phyloP scores from a whole-genome alignment of 257 asterid species.

The Nicotiana paniculata region DNA sequence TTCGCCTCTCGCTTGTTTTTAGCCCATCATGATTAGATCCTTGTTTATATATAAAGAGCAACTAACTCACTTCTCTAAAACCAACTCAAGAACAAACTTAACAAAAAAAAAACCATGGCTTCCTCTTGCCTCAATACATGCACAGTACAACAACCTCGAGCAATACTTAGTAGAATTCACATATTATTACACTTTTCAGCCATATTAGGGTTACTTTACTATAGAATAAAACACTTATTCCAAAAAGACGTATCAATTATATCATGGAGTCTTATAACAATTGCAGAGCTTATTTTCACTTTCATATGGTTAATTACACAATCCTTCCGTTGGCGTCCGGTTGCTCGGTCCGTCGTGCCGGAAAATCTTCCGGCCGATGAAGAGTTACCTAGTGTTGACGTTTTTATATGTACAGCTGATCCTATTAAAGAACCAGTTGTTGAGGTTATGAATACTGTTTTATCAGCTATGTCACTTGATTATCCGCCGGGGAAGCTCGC shows the following conservation, averaged over 20 bases:
- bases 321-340: constrained; percentile 78
- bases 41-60: neutral
- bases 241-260: constrained; percentile 30
- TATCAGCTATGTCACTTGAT: constrained; percentile 75
- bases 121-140: constrained; percentile 39
- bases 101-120: neutral
- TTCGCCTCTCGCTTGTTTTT: neutral
- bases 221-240: constrained; percentile 43
- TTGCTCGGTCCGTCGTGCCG: constrained; percentile 44
- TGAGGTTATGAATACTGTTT: constrained; percentile 77
- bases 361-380: constrained; percentile 50
- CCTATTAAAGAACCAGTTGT: constrained; percentile 71
- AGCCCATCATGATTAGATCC: neutral
- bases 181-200: constrained; percentile 47
- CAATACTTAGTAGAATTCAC: constrained; percentile 51
- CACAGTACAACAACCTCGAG: constrained; percentile 59
- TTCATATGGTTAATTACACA: constrained; percentile 49
- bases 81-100: neutral
- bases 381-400: constrained; percentile 52
- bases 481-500: constrained; percentile 67
- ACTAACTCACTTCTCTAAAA: neutral
- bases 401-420: constrained; percentile 64
- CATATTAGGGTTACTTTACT: constrained; percentile 43
- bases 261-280: constrained; percentile 47
- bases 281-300: constrained; percentile 53